These are phyloP conservation scores for Salix caprea DNA, from an alignment of 345 rosid genomes.

Conservation along the genomic window DNA sequence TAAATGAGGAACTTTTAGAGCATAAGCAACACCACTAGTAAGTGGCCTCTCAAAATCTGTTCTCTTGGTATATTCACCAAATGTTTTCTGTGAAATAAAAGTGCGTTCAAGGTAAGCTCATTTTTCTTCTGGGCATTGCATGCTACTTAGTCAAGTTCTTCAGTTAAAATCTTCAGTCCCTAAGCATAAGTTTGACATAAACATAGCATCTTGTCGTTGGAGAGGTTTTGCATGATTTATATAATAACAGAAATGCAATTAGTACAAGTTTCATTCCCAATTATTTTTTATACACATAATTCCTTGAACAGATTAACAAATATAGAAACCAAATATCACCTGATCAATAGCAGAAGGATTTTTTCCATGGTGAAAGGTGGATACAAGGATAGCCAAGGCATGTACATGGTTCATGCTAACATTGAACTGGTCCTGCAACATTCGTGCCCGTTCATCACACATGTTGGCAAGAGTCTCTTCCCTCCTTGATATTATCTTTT, in stretches of 20 bases:
- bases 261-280: background rate
- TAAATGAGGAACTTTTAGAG: constrained; percentile 81
- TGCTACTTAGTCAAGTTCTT: background rate
- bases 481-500: constrained; percentile 36
- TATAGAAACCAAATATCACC: constrained; percentile 31
- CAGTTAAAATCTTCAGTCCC: background rate
- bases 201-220: background rate
- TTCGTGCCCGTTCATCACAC: constrained; percentile 95
- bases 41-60: constrained; percentile 97
- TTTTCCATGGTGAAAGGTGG: constrained; percentile 95
- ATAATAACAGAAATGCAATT: background rate
- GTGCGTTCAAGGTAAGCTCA: background rate
- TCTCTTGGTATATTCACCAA: constrained; percentile 86
- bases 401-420: constrained; percentile 97
- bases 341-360: constrained; percentile 89
- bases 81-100: constrained; percentile 61
- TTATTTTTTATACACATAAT: background rate
- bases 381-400: constrained; percentile 91
- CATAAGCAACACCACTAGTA: constrained; percentile 98
- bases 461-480: constrained; percentile 70
- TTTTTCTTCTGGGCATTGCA: background rate
- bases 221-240: background rate
- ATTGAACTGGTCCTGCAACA: constrained; percentile 99
- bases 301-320: background rate
- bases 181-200: background rate